A percentile compares a stretch with the other conserved stretches of the same genome.
phyloP scores from a whole-genome alignment of 805 yeast genomes.

The Candida silvicultrix region DNA sequence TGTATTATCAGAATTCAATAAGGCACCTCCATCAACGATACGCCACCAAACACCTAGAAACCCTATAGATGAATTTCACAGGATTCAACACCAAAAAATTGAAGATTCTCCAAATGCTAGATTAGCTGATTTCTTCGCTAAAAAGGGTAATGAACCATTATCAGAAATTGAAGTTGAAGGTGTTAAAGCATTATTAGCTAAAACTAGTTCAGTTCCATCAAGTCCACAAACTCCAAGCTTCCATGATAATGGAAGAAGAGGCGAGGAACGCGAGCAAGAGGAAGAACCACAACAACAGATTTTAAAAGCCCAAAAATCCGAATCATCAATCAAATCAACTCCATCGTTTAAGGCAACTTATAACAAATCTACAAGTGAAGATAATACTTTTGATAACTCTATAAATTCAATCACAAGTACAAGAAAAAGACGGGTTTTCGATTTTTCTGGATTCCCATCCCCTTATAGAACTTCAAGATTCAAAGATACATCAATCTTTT shows the following conservation, averaged over 20 bases:
- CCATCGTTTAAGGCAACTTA: slow-evolving; percentile 32
- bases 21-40: slow-evolving; percentile 1
- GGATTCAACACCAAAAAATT: slow-evolving; percentile 4
- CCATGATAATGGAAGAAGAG: background rate
- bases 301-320: slow-evolving; percentile 2
- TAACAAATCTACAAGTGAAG: slow-evolving; percentile 12
- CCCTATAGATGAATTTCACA: slow-evolving; percentile 15
- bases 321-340: slow-evolving; percentile 7
- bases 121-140: slow-evolving; percentile 62
- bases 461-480: slow-evolving; percentile 30
- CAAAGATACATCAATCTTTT: slow-evolving; percentile 8
- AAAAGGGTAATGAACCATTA: slow-evolving; percentile 70
- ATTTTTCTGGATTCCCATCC: slow-evolving; percentile 30
- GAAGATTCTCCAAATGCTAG: slow-evolving; percentile 46
- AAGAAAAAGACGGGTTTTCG: slow-evolving; percentile 27
- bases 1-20: slow-evolving; percentile 3
- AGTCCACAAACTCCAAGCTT: slow-evolving; percentile 4
- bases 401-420: slow-evolving; percentile 13
- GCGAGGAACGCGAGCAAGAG: slow-evolving; percentile 4
- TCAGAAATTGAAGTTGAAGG: slow-evolving; percentile 76
- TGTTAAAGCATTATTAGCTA: slow-evolving; percentile 54
- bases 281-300: background rate
- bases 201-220: slow-evolving; percentile 28
- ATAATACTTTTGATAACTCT: slow-evolving; percentile 8
- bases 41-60: slow-evolving; percentile 5